These are phyloP conservation scores for Penicillium chermesinum DNA, from an alignment of 495 filamentous ascomycete species.

Conservation along the genomic window DNA sequence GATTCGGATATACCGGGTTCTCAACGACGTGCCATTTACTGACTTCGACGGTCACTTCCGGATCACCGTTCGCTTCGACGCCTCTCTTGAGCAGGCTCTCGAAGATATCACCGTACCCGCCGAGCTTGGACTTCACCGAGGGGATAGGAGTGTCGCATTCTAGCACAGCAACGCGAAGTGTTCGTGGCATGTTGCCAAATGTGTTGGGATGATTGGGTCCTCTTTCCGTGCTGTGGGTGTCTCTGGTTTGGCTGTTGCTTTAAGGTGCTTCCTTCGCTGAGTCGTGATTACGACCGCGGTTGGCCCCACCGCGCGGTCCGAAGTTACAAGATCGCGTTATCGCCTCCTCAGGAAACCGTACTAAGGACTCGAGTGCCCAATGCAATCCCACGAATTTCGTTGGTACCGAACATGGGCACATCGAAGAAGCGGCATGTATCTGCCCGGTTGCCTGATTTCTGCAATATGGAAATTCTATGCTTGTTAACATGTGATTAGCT, in stretches of 20 bases:
- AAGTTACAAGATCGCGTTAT: conserved; percentile 3
- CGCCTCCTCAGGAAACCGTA: conserved; percentile 1
- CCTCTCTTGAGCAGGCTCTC: conserved; percentile 48
- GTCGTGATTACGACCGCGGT: conserved; percentile 23
- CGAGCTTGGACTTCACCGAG: conserved; percentile 51
- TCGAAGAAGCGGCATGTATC: too few species aligned
- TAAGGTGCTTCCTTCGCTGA: conserved; percentile 1
- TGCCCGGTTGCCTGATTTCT: too few species aligned
- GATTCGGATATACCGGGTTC: conserved; percentile 50
- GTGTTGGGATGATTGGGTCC: neutral
- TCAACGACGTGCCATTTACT: conserved; percentile 62
- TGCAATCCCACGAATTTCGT: too few species aligned
- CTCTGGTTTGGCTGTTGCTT: neutral
- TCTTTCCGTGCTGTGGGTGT: neutral
- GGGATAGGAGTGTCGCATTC: conserved; percentile 69
- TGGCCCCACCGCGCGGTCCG: conserved; percentile 24
- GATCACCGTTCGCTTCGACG: conserved; percentile 17
- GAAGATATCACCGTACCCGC: conserved; percentile 70
- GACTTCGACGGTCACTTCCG: conserved; percentile 34
- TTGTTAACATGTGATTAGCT: too few species aligned
- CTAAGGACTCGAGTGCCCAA: too few species aligned
- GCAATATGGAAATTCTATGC: too few species aligned
- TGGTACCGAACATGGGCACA: too few species aligned
- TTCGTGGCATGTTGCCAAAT: conserved; percentile 10
- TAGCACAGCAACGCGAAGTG: conserved; percentile 69